Evolutionary conservation across 805 yeast species (phyloP).

Genomic region (Danielia reshetovae): DNA sequence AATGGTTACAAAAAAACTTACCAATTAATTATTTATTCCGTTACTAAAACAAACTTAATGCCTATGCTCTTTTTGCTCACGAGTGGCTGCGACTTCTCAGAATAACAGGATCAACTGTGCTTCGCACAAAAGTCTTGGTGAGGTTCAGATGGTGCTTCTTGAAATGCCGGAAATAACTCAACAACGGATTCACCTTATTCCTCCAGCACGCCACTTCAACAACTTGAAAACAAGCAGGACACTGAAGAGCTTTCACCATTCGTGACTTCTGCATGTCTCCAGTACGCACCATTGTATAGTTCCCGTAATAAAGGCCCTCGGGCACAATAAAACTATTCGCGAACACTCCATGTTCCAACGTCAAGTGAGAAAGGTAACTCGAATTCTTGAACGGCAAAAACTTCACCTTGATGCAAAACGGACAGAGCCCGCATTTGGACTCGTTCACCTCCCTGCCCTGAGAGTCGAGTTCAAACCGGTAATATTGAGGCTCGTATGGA

Average conservation of each 20-base stretch:
- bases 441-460: conserved; percentile 19
- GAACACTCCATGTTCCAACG: conserved; percentile 31
- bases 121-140: conserved; percentile 12
- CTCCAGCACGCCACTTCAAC: conserved; percentile 29
- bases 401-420: conserved; percentile 26
- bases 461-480: conserved; percentile 24
- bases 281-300: conserved; percentile 18
- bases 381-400: conserved; percentile 32
- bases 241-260: conserved; percentile 22
- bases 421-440: conserved; percentile 31
- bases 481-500: conserved; percentile 32
- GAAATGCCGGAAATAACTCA: conserved; percentile 29
- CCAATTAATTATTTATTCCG: neutral
- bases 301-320: conserved; percentile 27
- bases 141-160: conserved; percentile 22
- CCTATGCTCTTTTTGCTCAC: no score
- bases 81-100: neutral
- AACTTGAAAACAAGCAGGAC: conserved; percentile 25
- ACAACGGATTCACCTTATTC: conserved; percentile 23
- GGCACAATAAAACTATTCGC: conserved; percentile 30
- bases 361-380: conserved; percentile 30
- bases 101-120: conserved; percentile 12
- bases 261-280: conserved; percentile 13
- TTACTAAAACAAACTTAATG: no score
- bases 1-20: neutral